Percentiles rank a stretch among this genome's conserved stretches.
Evolutionary conservation across 371 early-diverging fungal genomes (phyloP).

Genomic region (Syncephalastrum contaminatum): DNA sequence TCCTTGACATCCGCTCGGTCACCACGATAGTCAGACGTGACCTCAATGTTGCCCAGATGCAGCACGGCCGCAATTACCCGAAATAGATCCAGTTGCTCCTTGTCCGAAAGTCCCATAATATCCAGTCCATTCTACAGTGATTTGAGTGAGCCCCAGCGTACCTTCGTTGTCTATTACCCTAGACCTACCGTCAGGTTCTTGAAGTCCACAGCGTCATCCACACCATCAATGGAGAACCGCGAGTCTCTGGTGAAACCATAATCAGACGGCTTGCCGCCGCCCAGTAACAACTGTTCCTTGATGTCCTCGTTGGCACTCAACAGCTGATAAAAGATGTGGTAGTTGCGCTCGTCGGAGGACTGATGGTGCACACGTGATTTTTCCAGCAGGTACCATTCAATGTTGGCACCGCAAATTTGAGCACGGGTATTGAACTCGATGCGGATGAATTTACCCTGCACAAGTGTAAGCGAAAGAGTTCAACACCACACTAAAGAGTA

Average conservation of each 20-base stretch:
- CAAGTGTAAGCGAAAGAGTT: background rate
- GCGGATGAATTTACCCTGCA: conserved; percentile 98
- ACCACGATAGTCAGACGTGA: conserved; percentile 68
- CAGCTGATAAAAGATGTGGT: conserved; percentile 99
- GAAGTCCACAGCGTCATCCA: conserved; percentile 93
- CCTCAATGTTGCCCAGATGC: conserved; percentile 93
- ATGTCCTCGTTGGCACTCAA: conserved; percentile 77
- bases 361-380: conserved; percentile 97
- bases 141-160: background rate
- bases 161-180: background rate
- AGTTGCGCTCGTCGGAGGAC: conserved; percentile 91
- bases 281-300: conserved; percentile 72
- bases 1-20: conserved; percentile 90
- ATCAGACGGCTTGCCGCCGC: conserved; percentile 66
- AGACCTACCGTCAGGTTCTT: conserved; percentile 60
- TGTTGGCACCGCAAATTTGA: conserved; percentile 95
- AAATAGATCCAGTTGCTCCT: conserved; percentile 83
- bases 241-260: conserved; percentile 83
- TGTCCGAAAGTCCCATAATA: conserved; percentile 78
- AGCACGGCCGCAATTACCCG: conserved; percentile 91
- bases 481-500: too few species aligned
- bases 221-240: conserved; percentile 86
- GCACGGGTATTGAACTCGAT: conserved; percentile 93
- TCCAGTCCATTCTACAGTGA: conserved; percentile 72
- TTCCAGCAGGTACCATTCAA: conserved; percentile 98